phyloP scores from a whole-genome alignment of 495 filamentous ascomycete species.

The Daldinia vernicosa region DNA sequence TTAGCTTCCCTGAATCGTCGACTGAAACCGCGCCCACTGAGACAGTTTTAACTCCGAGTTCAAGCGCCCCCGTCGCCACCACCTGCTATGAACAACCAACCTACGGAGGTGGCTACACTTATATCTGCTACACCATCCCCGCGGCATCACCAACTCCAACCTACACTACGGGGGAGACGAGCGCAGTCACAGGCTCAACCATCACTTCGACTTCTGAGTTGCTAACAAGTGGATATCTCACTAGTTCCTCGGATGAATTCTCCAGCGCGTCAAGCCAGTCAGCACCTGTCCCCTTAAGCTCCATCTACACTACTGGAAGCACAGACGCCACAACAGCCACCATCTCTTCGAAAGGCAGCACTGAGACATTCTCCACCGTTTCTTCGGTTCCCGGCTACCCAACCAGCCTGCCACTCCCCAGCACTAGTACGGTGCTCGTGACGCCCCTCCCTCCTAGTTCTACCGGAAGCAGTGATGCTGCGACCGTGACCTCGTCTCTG shows the following conservation, averaged over 20 bases:
- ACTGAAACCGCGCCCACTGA: background rate
- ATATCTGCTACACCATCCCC: slow-evolving; percentile 31
- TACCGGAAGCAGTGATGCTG: slow-evolving; percentile 28
- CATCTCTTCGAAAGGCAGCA: slow-evolving; percentile 11
- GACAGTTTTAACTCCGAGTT: background rate
- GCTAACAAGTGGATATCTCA: background rate
- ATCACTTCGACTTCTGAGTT: background rate
- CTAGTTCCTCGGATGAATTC: background rate
- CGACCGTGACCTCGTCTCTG: slow-evolving; percentile 19
- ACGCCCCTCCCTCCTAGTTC: slow-evolving; percentile 15
- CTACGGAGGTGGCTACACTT: slow-evolving; percentile 36
- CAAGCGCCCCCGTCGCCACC: slow-evolving; percentile 19
- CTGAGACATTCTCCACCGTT: slow-evolving; percentile 30
- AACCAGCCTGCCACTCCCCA: slow-evolving; percentile 1
- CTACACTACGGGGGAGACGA: slow-evolving; percentile 6
- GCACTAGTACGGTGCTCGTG: slow-evolving; percentile 1
- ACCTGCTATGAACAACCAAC: slow-evolving; percentile 30
- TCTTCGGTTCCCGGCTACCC: slow-evolving; percentile 26
- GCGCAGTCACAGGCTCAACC: slow-evolving; percentile 11
- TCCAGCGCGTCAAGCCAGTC: slow-evolving; percentile 10
- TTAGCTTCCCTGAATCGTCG: slow-evolving; percentile 5
- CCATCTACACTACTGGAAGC: slow-evolving; percentile 18
- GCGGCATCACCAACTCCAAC: slow-evolving; percentile 17
- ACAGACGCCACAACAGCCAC: slow-evolving; percentile 4
- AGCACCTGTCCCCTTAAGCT: background rate